Evolutionary conservation across 192 early-diverging fungal species (phyloP).

Genomic region (Pilaira anomala): DNA sequence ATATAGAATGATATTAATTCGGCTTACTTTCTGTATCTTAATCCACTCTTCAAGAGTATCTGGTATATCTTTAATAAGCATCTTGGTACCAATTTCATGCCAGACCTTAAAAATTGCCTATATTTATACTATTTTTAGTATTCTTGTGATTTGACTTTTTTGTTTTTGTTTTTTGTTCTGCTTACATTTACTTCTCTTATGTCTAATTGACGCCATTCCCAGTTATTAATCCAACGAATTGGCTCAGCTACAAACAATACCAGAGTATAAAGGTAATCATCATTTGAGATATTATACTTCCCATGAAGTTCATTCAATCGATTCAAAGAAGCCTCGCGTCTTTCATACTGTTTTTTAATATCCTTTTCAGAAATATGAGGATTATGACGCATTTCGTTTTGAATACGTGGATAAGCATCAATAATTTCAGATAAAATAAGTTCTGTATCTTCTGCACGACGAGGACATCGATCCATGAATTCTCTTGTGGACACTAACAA

Average conservation of each 20-base stretch:
- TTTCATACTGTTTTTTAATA: slow-evolving; percentile 18
- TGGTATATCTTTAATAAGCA: slow-evolving; percentile 47
- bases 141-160: no score
- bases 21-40: slow-evolving; percentile 34
- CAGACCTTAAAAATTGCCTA: slow-evolving; percentile 37
- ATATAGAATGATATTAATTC: slow-evolving; percentile 8
- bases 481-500: slow-evolving; percentile 32
- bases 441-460: slow-evolving; percentile 37
- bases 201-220: slow-evolving; percentile 40
- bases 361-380: slow-evolving; percentile 20
- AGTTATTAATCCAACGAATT: slow-evolving; percentile 23
- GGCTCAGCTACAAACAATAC: slow-evolving; percentile 37
- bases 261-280: slow-evolving; percentile 44
- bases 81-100: slow-evolving; percentile 29
- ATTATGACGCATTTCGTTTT: slow-evolving; percentile 6
- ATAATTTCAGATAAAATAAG: slow-evolving; percentile 37
- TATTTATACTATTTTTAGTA: background rate
- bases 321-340: slow-evolving; percentile 23
- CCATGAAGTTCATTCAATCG: slow-evolving; percentile 45
- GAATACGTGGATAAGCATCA: slow-evolving; percentile 29
- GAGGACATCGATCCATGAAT: slow-evolving; percentile 22
- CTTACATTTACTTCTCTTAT: slow-evolving; percentile 46
- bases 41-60: slow-evolving; percentile 25
- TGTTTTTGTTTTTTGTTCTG: background rate
- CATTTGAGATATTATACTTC: slow-evolving; percentile 42